phyloP scores from a whole-genome alignment of 2,329 filamentous ascomycete species.

The Xylariaceae sp. region DNA sequence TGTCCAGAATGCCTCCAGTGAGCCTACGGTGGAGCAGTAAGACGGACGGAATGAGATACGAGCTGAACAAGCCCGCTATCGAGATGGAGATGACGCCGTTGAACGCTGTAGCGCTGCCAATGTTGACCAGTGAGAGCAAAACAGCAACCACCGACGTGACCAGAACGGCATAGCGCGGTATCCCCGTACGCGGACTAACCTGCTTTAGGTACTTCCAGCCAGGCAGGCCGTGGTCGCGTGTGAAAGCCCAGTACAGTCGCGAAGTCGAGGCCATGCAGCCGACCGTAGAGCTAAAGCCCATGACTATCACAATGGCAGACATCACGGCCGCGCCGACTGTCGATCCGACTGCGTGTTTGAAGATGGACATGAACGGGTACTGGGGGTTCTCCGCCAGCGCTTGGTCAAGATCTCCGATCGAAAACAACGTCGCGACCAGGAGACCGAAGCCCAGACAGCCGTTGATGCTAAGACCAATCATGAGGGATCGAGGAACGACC shows the following conservation, averaged over 20 bases:
- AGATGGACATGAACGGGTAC: slow-evolving; percentile 55
- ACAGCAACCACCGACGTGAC: slow-evolving; percentile 7
- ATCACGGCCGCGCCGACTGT: slow-evolving; percentile 44
- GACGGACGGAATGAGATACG: slow-evolving; percentile 8
- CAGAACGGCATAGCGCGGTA: slow-evolving; percentile 12
- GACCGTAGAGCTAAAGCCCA: slow-evolving; percentile 42
- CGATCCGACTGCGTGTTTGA: slow-evolving; percentile 44
- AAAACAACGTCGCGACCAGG: slow-evolving; percentile 49
- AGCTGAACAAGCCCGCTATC: slow-evolving; percentile 13
- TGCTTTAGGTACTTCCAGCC: slow-evolving; percentile 12
- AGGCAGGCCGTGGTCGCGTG: slow-evolving; percentile 17
- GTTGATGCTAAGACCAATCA: slow-evolving; percentile 44
- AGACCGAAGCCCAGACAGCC: slow-evolving; percentile 48
- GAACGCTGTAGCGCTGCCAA: slow-evolving; percentile 15
- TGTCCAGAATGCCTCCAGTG: slow-evolving; percentile 1
- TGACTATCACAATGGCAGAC: slow-evolving; percentile 42
- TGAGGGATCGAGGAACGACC: slow-evolving; percentile 44
- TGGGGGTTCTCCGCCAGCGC: slow-evolving; percentile 40
- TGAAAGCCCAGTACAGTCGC: slow-evolving; percentile 50
- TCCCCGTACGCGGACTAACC: slow-evolving; percentile 12
- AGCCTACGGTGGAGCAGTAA: slow-evolving; percentile 6
- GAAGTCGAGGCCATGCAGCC: slow-evolving; percentile 50
- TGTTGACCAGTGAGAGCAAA: slow-evolving; percentile 15
- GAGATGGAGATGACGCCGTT: slow-evolving; percentile 19
- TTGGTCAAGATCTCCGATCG: slow-evolving; percentile 42